Evolutionary conservation across 805 yeast genomes (phyloP), one percentile per base, ranked within the genome.

Genomic region (Myxozyma lipomycoides): DNA sequence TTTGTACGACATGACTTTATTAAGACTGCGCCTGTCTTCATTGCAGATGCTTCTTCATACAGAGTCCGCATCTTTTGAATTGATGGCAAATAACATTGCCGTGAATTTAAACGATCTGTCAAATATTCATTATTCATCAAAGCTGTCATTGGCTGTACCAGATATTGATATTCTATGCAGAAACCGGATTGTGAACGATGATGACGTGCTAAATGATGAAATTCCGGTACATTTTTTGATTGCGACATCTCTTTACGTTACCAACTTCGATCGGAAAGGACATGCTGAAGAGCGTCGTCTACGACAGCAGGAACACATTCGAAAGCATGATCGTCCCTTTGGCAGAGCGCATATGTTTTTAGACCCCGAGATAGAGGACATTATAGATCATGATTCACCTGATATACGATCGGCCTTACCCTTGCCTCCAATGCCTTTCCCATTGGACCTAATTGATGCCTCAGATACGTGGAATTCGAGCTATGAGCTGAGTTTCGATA

Each of bases 281-380:
- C 70, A 78, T 51, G 75, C 75, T 55, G 64, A 64, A 0, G 73
- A 74, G 10, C 76, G 77, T 39, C 67, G 79, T 45, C 61, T 63
- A 7, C 61, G 68, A 18, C 96, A 90, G 64, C 82, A 82, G 46
- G 71, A 72, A 1, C 95, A 86, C 65, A 67, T 90, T 1, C 69
- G 78, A 18, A 57, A 71, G 4, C 85, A 87, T 60, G 98, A 93
- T 71, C 84, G 86, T 0, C 88, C 96, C 0, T 88, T 80, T 55
- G 93, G 87, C 59, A 69, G 98, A 48, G 72, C 81, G 19, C 83
- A 93, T 0, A 90, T 88, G 64, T 66, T 91, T 25, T 64, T 91
- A 6, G 40, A 22, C 4, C 43, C 51, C 3, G 50, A 46, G n/a
- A 22, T 55, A 3, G 48, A 47, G 28, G 22, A 30, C 23, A 23